phyloP scores from a whole-genome alignment of 352 stramenopile genomes.

The Phytophthora hibernalis region DNA sequence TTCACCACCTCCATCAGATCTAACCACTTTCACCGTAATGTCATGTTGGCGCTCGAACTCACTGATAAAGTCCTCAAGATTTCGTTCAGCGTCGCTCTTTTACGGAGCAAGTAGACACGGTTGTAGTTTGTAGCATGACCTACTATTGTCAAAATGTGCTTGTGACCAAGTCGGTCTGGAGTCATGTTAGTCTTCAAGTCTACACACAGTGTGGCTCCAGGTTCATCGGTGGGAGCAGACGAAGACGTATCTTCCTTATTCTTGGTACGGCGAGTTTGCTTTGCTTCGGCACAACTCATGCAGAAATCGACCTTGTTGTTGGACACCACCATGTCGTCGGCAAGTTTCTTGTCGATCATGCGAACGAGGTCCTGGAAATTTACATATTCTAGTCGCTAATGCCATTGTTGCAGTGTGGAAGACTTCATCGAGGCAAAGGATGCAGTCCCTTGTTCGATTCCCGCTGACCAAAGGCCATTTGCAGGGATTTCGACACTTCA shows the following conservation, averaged over 20 bases:
- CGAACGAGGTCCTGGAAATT: constrained; percentile 15
- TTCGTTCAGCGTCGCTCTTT: constrained; percentile 7
- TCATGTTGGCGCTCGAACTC: constrained; percentile 11
- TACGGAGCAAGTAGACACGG: constrained; percentile 5
- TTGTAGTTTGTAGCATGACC: constrained; percentile 16
- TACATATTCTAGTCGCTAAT: no score
- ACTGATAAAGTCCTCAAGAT: constrained; percentile 2
- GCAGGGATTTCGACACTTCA: background rate
- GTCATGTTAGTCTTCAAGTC: constrained; percentile 16
- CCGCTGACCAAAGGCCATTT: background rate
- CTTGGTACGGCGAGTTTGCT: constrained; percentile 7
- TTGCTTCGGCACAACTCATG: constrained; percentile 19
- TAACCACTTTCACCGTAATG: background rate
- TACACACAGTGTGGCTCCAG: constrained; percentile 5
- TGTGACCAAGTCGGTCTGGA: constrained; percentile 8
- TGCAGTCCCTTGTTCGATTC: background rate
- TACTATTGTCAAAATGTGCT: constrained; percentile 17
- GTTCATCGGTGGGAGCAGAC: constrained; percentile 9
- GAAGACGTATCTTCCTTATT: constrained; percentile 3
- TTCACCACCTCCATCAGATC: constrained; percentile 10
- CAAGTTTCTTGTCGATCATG: constrained; percentile 13
- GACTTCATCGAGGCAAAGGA: background rate
- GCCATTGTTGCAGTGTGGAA: background rate
- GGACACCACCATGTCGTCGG: background rate
- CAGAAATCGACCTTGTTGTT: constrained; percentile 12